These are phyloP conservation scores for Coemansia aciculifera DNA, from an alignment of 192 early-diverging fungal genomes.

Conservation along the genomic window DNA sequence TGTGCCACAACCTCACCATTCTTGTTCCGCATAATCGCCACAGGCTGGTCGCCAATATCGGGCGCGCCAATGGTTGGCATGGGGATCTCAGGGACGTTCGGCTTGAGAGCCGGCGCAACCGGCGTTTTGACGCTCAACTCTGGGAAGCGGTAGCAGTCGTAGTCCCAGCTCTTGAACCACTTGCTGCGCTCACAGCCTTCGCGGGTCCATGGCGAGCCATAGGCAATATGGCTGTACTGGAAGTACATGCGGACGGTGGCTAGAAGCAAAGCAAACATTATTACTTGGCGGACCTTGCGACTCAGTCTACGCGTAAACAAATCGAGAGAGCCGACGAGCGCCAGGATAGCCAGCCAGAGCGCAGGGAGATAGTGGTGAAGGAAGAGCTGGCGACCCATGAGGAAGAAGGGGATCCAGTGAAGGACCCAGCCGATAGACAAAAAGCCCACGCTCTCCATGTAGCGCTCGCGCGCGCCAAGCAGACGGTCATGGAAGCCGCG, in stretches of 20 bases:
- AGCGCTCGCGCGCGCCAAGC: conserved; percentile 52
- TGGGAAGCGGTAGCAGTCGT: conserved; percentile 64
- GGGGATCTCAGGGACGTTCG: conserved; percentile 22
- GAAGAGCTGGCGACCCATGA: conserved; percentile 89
- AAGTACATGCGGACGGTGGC: conserved; percentile 64
- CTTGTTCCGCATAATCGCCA: conserved; percentile 10
- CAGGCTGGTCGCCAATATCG: conserved; percentile 14
- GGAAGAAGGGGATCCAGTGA: conserved; percentile 87
- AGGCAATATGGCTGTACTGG: conserved; percentile 79
- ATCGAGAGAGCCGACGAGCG: conserved; percentile 72
- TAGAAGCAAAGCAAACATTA: conserved; percentile 58
- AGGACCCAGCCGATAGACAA: conserved; percentile 74
- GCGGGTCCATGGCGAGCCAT: conserved; percentile 77
- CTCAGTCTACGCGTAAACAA: conserved; percentile 64
- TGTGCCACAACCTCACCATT: conserved; percentile 8
- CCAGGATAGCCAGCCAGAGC: conserved; percentile 82
- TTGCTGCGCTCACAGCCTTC: conserved; percentile 75
- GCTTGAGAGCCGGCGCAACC: conserved; percentile 6
- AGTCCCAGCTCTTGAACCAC: conserved; percentile 82
- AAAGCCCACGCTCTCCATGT: conserved; percentile 63
- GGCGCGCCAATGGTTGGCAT: conserved; percentile 13
- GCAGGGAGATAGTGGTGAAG: conserved; percentile 95
- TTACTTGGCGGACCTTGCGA: conserved; percentile 54
- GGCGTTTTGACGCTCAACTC: neutral
- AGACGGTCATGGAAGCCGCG: conserved; percentile 52